Conservation (phyloP, 176 grass and related monocot genomes). For the Rhynchospora breviuscula region DNA sequence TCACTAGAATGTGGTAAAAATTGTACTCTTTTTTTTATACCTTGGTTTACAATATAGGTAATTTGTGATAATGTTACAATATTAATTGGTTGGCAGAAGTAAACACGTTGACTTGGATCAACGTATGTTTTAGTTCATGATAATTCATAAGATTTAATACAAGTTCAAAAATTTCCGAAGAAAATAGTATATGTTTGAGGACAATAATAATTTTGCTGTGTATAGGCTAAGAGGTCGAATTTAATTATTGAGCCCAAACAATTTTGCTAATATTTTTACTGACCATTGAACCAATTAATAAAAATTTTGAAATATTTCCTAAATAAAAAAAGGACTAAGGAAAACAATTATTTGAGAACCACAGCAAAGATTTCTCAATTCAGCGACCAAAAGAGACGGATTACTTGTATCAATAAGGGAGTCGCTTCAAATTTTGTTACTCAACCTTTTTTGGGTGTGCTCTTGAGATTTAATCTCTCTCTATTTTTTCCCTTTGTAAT, state of each 20-base stretch:
- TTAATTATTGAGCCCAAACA: neutral
- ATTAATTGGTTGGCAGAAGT: too few species aligned
- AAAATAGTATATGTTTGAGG: neutral
- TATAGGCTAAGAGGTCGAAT: neutral
- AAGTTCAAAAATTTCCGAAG: neutral
- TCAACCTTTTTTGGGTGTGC: too few species aligned
- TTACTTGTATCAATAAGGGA: too few species aligned
- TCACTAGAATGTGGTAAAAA: neutral
- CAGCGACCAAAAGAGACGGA: too few species aligned
- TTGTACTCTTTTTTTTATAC: neutral
- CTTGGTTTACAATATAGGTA: neutral
- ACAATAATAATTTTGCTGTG: neutral
- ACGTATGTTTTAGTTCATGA: too few species aligned
- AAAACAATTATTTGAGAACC: too few species aligned
- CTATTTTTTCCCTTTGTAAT: neutral
- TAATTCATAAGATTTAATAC: neutral
- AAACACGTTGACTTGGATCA: too few species aligned
- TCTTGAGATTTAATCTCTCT: neutral
- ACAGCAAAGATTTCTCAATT: too few species aligned
- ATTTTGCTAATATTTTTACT: neutral
- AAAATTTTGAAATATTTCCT: neutral
- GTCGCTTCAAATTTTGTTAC: too few species aligned
- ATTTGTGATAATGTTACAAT: neutral
- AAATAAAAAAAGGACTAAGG: too few species aligned
- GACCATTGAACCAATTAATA: neutral